Percentiles rank a stretch among this genome's conserved stretches.
Conservation (phyloP, 176 grass and related monocot genomes). For the Carex parvula region DNA sequence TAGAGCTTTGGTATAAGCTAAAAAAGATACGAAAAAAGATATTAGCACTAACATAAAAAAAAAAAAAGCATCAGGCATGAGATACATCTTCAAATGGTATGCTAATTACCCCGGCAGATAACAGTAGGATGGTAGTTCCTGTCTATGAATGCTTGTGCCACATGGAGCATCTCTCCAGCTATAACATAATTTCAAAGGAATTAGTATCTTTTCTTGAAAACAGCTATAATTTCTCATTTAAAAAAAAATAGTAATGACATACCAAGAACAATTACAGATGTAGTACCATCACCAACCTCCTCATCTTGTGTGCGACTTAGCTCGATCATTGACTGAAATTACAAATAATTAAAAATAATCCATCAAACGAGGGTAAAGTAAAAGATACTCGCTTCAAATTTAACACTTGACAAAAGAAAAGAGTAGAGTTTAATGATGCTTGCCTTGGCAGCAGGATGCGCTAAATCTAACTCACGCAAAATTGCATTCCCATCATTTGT, state of each 20-base stretch:
- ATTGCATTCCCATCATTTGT: constrained; percentile 99
- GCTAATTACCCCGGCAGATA: constrained; percentile 75
- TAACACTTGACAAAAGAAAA: background rate
- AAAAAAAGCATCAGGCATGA: constrained; percentile 16
- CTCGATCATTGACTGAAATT: constrained; percentile 91
- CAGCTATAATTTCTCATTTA: background rate
- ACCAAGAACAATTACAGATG: constrained; percentile 99
- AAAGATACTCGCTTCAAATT: background rate
- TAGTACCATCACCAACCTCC: constrained; percentile 98
- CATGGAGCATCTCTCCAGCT: constrained; percentile 99
- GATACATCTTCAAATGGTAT: constrained; percentile 2
- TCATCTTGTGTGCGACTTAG: constrained; percentile 98
- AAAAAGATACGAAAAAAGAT: background rate
- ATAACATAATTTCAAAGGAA: constrained; percentile 16
- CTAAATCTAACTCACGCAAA: constrained; percentile 86
- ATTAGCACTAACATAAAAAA: constrained; percentile 20
- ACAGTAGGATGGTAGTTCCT: constrained; percentile 94
- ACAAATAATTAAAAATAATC: background rate
- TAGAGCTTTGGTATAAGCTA: constrained; percentile 82
- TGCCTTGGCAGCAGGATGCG: constrained; percentile 97
- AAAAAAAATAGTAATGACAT: constrained; percentile 1
- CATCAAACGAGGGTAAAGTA: background rate
- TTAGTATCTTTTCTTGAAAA: background rate
- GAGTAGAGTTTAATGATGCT: background rate
- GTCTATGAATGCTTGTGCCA: constrained; percentile 84